phyloP scores from a whole-genome alignment of 2,329 filamentous ascomycete species.

The Scedosporium aurantiacum region DNA sequence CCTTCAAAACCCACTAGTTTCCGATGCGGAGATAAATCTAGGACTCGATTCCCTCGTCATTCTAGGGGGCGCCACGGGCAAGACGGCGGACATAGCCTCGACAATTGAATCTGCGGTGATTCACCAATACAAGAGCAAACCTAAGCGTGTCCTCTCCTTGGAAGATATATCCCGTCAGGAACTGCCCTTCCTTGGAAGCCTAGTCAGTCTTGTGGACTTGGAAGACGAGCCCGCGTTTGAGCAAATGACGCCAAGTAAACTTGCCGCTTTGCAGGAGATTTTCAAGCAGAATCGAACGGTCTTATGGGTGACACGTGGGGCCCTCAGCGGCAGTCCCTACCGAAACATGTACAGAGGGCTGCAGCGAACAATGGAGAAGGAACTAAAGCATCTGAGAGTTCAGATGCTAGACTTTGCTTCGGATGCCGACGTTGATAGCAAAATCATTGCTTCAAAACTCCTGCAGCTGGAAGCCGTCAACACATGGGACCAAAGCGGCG shows the following conservation, averaged over 20 bases:
- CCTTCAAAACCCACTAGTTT: neutral
- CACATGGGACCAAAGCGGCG: neutral
- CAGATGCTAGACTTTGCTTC: slow-evolving; percentile 11
- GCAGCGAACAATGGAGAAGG: slow-evolving; percentile 10
- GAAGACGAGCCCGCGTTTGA: slow-evolving; percentile 16
- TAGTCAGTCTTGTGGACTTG: slow-evolving; percentile 10
- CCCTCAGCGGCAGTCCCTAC: slow-evolving; percentile 12
- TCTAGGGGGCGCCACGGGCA: neutral
- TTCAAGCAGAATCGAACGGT: slow-evolving; percentile 11
- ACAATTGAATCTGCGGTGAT: neutral
- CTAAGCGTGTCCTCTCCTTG: neutral
- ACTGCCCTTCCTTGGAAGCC: slow-evolving; percentile 11
- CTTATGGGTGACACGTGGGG: slow-evolving; percentile 15
- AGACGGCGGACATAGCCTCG: neutral
- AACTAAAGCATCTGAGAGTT: slow-evolving; percentile 10
- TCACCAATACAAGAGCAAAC: neutral
- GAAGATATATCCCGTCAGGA: slow-evolving; percentile 6
- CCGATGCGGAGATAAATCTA: neutral
- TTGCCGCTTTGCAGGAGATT: slow-evolving; percentile 12
- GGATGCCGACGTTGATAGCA: neutral
- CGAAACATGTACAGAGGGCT: slow-evolving; percentile 12
- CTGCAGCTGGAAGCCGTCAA: neutral
- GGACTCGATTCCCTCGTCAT: neutral
- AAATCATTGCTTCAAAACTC: neutral
- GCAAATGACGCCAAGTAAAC: slow-evolving; percentile 20